Evolutionary conservation across 2,329 filamentous ascomycete species (phyloP), one percentile per base, ranked within the genome.

Genomic region (Gyromitra esculenta): DNA sequence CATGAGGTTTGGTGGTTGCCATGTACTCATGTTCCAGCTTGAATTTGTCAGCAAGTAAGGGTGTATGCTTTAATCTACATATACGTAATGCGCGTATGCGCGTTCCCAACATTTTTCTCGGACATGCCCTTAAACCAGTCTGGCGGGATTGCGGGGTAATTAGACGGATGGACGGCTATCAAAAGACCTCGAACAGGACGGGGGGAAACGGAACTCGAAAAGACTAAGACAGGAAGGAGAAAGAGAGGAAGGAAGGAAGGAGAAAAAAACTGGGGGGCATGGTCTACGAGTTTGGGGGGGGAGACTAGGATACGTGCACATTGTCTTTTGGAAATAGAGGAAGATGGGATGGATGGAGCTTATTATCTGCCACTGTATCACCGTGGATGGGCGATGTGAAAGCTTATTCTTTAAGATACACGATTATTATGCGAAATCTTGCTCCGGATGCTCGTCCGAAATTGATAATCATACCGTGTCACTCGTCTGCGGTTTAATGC

Each of bases 141-240:
- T 54, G 31, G 45, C 13, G 63, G 63, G 45, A 66, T 35, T 66
- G 63, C 63, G 63, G 63, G 63, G 63, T 54, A 66, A 48, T 50
- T 15, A 50, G 43, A 64, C 62, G 41, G 45, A 57, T 57, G 21
- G 25, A 39, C n/a, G 45, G 31, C 25, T 50, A 52, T 52, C 31
- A 52, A 15, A 15, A 50, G 45, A 45, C 37, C 31, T 52, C 18
- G 45, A 65, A 35, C 7, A 31, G 43, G 31, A 15, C 21, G 41
- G 62, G 62, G 43, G n/a, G 21, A 45, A 13, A 35, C 21, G 31
- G 43, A 21, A 18, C 15, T 31, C 13, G 62, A 31, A n/a, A 65
- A 37, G 45, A 48, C 35, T 35, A n/a, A 41, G 63, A 66, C 35
- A 54, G 63, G 63, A 54, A 66, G 45, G 63, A 54, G 48, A 31